Evolutionary conservation across 1,139 yeast genomes (phyloP), one percentile per base, ranked within the genome.

Genomic region (Lodderomyces margitis): DNA sequence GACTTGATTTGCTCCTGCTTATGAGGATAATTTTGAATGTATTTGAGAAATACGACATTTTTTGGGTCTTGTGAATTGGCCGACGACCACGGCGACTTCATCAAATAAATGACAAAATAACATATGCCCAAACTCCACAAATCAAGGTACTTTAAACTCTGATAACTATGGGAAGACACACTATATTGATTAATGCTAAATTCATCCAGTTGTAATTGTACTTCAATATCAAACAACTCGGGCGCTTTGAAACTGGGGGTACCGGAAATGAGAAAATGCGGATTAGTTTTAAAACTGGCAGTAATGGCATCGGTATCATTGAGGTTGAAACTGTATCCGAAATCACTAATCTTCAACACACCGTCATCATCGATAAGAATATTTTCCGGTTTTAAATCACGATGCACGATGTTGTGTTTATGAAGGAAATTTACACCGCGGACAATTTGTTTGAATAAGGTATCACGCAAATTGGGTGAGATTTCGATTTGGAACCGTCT

Each of bases 351-450:
- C 42, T 74, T 72, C 14, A 78, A 57, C 2, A 58, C 56, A 0
- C 83, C 83, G 9, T 59, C 52, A 6, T 54, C 55, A 49, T 71
- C 80, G 32, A 78, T 66, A 25, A 78, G 53, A 28, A 73, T 64
- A 51, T 78, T 78, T 49, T 78, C 83, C 1, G 82, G 82, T 51
- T 78, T 78, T 37, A 78, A 57, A 50, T 78, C 83, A 12, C 82
- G 57, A 53, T 78, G 83, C 4, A 65, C 73, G 4, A 78, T 68
- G 14, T 60, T 57, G 19, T 64, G 57, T 5, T 57, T 45, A 52
- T 78, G 83, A 28, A 78, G 55, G 47, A 57, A 74, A 34, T 64
- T 59, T 6, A 77, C 74, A 0, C 77, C 81, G 38, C 62, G 61
- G 9, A 72, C 60, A 3, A 76, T 63, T 47, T 76, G 80, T 51